Evolutionary conservation across 1,139 yeast genomes (phyloP).

Genomic region (Taphrina confusa): DNA sequence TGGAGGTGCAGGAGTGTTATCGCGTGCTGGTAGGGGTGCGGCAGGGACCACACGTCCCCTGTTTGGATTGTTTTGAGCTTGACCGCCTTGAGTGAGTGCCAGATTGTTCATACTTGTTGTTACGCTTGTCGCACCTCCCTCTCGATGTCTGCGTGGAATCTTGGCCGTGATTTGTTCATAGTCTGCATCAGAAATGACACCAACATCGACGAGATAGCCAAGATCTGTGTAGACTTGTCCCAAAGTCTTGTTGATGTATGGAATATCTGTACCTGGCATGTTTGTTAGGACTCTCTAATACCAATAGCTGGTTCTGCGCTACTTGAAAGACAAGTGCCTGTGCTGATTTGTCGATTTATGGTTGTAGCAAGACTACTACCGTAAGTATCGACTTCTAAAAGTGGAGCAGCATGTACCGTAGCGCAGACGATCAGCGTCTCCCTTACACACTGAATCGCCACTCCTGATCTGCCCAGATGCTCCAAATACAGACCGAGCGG

Average conservation of each 20-base stretch:
- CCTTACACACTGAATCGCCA: too few species aligned
- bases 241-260: slow-evolving; percentile 20
- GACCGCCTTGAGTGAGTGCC: background rate
- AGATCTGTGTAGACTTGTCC: slow-evolving; percentile 51
- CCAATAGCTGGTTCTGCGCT: too few species aligned
- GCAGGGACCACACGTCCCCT: slow-evolving; percentile 43
- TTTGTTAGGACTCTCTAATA: too few species aligned
- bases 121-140: slow-evolving; percentile 56
- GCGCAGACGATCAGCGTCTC: too few species aligned
- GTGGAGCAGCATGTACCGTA: slow-evolving; percentile 8
- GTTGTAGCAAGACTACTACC: too few species aligned
- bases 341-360: too few species aligned
- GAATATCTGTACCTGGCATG: slow-evolving; percentile 13
- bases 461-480: too few species aligned
- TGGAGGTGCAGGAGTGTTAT: slow-evolving; percentile 24
- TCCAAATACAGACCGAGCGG: too few species aligned
- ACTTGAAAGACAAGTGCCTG: too few species aligned
- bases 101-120: slow-evolving; percentile 52
- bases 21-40: slow-evolving; percentile 41
- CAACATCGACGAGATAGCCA: slow-evolving; percentile 76
- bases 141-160: slow-evolving; percentile 53
- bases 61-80: background rate
- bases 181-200: slow-evolving; percentile 65
- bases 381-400: too few species aligned
- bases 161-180: slow-evolving; percentile 55